Evolutionary conservation across 2,329 filamentous ascomycete species (phyloP), one percentile per base, ranked within the genome.

Genomic region (Cordyceps pruinosa): DNA sequence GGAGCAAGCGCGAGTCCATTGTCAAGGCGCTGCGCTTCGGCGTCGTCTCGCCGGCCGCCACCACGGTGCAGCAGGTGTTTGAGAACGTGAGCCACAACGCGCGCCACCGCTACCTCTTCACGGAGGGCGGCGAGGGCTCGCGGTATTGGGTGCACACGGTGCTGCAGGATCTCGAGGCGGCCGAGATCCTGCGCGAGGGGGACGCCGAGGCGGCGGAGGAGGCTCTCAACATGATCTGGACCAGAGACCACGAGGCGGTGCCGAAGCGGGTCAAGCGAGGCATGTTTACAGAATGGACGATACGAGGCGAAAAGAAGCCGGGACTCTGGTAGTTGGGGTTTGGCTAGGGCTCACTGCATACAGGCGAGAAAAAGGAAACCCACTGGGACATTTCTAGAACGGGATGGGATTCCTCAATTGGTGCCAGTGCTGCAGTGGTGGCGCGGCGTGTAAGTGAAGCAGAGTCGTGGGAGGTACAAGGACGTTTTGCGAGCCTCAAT

Each of bases 271-370:
- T 54, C 17, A 19, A 32, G 6, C 12, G 51, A 3, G 51, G 51
- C 41, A 54, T 54, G 51, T 54, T 54, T 46, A 54, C 51, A 23
- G 41, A 54, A 6, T 54, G 51, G 51, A 54, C 32, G 30, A 46
- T 46, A 28, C 30, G 42, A 3, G 41, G 42, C 17, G 30, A 46
- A 23, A 45, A 37, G 39, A 46, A 34, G 28, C n/a, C 12, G 37
- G 21, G 23, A 8, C 23, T 41, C 26, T 23, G 46, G 30, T 35
- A 15, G 5, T 15, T 8, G 19, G 10, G 5, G 12, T 10, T 15
- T 46, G 2, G 3, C 25, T 17, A 17, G 12, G 41, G 19, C 8
- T 15, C 10, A 32, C 5, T 6, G 5, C 5, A 5, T 32, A 10
- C 28, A 32, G 28, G 6, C 28, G 10, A 32, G 28, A 5, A 6